Percentiles rank a stretch among this genome's conserved stretches.
Evolutionary conservation across 768 basidiomycete species (phyloP).

Genomic region (Pleurotus giganteus): DNA sequence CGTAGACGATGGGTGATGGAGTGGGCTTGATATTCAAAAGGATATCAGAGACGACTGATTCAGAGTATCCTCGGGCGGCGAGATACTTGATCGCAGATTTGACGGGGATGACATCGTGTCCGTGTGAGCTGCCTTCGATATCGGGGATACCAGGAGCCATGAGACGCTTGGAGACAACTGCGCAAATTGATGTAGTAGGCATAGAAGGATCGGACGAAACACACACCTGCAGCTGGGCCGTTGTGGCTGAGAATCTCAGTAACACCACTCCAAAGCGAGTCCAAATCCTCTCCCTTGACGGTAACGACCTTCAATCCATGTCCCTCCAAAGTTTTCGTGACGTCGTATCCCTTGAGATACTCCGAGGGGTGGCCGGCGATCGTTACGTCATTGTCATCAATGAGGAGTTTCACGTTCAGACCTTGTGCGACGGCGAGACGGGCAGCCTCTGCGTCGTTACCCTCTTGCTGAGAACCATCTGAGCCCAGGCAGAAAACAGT

Average conservation of each 20-base stretch:
- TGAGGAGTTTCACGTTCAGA: conserved; percentile 81
- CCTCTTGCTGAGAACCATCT: conserved; percentile 90
- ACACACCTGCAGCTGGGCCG: conserved; percentile 77
- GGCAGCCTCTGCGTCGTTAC: conserved; percentile 89
- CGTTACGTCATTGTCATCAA: conserved; percentile 91
- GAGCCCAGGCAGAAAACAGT: conserved; percentile 82
- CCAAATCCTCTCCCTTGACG: conserved; percentile 77
- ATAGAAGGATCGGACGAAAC: not conserved
- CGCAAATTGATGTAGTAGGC: not conserved
- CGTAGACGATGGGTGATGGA: conserved; percentile 54
- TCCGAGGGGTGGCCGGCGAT: conserved; percentile 90
- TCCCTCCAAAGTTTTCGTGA: conserved; percentile 71
- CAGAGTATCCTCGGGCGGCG: conserved; percentile 54
- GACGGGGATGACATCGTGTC: conserved; percentile 84
- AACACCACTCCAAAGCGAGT: conserved; percentile 71
- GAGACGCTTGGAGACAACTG: conserved; percentile 66
- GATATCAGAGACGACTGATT: conserved; percentile 42
- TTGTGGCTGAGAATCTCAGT: conserved; percentile 50
- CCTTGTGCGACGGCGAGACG: conserved; percentile 81
- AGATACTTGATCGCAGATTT: conserved; percentile 80
- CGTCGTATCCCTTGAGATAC: conserved; percentile 77
- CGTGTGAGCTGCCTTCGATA: conserved; percentile 77
- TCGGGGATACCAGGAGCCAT: conserved; percentile 72
- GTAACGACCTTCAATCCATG: conserved; percentile 78
- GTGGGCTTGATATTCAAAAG: conserved; percentile 64